These are phyloP conservation scores for Calonectria pseudoturangicola DNA, from an alignment of 2,329 filamentous ascomycete species.

Conservation along the genomic window DNA sequence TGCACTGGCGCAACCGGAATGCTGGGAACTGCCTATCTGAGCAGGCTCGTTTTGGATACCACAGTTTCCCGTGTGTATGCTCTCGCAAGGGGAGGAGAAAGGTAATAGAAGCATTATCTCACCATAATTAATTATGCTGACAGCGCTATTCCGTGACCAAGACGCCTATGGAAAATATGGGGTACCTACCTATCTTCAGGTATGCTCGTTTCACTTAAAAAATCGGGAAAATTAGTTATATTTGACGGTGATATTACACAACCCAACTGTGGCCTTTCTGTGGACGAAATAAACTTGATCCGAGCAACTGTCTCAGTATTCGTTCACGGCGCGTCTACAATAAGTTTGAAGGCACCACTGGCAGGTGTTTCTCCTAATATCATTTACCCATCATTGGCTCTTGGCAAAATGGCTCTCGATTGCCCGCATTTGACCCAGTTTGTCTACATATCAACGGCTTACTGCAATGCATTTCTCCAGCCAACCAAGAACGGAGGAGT, in stretches of 20 bases:
- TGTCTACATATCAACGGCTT: slow-evolving; percentile 9
- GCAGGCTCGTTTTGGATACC: neutral
- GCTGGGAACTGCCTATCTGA: slow-evolving; percentile 3
- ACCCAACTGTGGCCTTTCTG: neutral
- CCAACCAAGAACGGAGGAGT: neutral
- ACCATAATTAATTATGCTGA: neutral
- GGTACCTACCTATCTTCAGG: neutral
- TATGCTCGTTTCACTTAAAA: neutral
- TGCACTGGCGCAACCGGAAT: slow-evolving; percentile 7
- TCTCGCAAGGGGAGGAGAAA: slow-evolving; percentile 2
- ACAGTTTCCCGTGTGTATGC: neutral
- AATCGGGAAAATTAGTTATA: neutral
- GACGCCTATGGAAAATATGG: neutral
- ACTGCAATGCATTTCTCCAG: neutral
- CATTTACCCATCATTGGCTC: neutral
- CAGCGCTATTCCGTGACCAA: neutral
- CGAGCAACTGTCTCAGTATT: neutral
- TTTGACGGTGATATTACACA: neutral
- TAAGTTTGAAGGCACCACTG: neutral
- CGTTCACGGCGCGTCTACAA: neutral
- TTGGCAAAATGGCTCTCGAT: neutral
- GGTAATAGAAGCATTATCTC: neutral
- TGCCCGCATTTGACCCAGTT: neutral
- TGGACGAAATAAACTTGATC: neutral
- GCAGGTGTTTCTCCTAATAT: neutral